Evolutionary conservation across 2,329 filamentous ascomycete genomes (phyloP).

Genomic region (Cercospora sp.): DNA sequence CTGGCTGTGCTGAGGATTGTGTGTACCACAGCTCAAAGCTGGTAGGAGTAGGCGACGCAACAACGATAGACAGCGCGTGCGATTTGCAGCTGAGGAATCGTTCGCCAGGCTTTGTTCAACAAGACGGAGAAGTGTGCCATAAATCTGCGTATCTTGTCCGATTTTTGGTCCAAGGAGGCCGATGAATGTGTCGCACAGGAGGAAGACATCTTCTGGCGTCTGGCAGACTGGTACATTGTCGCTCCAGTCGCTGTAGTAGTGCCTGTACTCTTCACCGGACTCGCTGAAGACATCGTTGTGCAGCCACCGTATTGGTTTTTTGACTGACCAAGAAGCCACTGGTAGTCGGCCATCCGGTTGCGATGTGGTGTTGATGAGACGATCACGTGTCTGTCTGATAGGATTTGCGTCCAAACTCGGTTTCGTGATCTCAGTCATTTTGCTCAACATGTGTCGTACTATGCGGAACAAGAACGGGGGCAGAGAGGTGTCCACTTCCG

Average conservation of each 20-base stretch:
- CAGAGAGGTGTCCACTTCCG: slow-evolving; percentile 80
- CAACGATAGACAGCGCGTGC: slow-evolving; percentile 78
- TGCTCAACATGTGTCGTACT: slow-evolving; percentile 75
- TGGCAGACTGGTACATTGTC: slow-evolving; percentile 93
- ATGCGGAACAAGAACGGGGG: slow-evolving; percentile 82
- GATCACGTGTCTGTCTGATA: slow-evolving; percentile 51
- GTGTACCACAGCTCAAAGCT: slow-evolving; percentile 79
- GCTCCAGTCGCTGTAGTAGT: slow-evolving; percentile 97
- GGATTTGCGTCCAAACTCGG: slow-evolving; percentile 48
- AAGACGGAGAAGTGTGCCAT: slow-evolving; percentile 83
- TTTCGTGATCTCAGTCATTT: slow-evolving; percentile 62
- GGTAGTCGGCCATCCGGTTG: slow-evolving; percentile 66
- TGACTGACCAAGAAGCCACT: slow-evolving; percentile 56
- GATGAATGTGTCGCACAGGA: slow-evolving; percentile 78
- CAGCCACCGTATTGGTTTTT: slow-evolving; percentile 77
- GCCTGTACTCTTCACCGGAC: slow-evolving; percentile 74
- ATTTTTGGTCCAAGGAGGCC: slow-evolving; percentile 87
- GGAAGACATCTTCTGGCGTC: slow-evolving; percentile 85
- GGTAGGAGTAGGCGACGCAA: slow-evolving; percentile 83
- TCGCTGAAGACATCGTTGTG: slow-evolving; percentile 75
- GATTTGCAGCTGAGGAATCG: slow-evolving; percentile 70
- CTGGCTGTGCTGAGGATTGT: slow-evolving; percentile 80
- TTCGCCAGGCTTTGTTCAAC: slow-evolving; percentile 72
- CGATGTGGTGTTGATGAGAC: slow-evolving; percentile 64
- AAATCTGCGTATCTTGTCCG: slow-evolving; percentile 74